These are phyloP conservation scores for Colletotrichum brevisporum DNA, from an alignment of 2,329 filamentous ascomycete species.

Conservation along the genomic window DNA sequence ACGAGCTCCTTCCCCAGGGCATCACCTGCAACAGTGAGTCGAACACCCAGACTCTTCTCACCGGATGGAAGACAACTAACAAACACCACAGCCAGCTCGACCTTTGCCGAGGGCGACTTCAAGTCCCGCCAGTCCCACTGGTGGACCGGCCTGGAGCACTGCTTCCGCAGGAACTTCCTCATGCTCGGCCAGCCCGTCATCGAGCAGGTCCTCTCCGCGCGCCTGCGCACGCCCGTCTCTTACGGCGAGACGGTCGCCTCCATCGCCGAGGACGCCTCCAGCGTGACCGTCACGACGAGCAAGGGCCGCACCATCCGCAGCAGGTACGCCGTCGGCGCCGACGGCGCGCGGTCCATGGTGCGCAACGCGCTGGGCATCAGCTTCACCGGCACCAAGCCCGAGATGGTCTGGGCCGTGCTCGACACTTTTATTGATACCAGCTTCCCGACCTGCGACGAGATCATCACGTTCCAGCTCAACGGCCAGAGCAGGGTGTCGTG, in stretches of 20 bases:
- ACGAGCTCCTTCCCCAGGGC: constrained; percentile 57
- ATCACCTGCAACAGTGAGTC: constrained; percentile 64
- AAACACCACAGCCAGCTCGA: constrained; percentile 58
- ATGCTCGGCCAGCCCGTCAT: constrained; percentile 65
- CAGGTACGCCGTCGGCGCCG: constrained; percentile 65
- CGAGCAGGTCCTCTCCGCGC: constrained; percentile 54
- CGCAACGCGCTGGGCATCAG: constrained; percentile 55
- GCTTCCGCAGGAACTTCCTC: constrained; percentile 62
- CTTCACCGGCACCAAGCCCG: constrained; percentile 62
- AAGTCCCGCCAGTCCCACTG: constrained; percentile 62
- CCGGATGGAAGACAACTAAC: background rate
- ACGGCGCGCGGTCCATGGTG: constrained; percentile 65
- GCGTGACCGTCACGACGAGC: constrained; percentile 47
- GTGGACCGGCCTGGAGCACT: constrained; percentile 62
- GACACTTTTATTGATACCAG: constrained; percentile 65
- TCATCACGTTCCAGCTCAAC: constrained; percentile 62
- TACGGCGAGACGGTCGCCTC: constrained; percentile 55
- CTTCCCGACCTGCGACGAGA: constrained; percentile 61
- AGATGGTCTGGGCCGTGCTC: constrained; percentile 65
- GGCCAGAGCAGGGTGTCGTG: constrained; percentile 62
- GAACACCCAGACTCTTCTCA: no score
- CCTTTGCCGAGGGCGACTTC: constrained; percentile 61
- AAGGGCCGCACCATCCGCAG: constrained; percentile 51
- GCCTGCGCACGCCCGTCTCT: constrained; percentile 51
- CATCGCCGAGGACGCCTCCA: constrained; percentile 46